Base-by-base conservation (phyloP, 2,329 filamentous ascomycete species). In the Emmonsiellopsis sp. region DNA sequence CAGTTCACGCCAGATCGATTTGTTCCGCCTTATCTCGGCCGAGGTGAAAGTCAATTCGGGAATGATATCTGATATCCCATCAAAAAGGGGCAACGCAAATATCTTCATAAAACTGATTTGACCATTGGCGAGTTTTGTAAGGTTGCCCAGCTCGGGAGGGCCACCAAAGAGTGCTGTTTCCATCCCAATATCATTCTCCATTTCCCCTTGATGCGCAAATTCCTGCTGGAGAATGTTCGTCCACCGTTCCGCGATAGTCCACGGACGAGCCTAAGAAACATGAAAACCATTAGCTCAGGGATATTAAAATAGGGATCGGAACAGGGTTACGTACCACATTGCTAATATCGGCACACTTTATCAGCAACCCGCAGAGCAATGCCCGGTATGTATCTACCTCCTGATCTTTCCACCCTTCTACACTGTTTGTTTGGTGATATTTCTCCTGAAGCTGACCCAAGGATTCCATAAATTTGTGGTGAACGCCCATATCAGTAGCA, bases 281-380 rank as follows among this genome's bases (percentile, higher is more conserved):
- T 13, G 60, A 63, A 55, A 45, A 46, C 44, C 50, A 65, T 68
- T 63, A 62, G 56, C 46, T 33, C 42, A 34, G 40, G 11, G 40
- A 17, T n/a, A 14, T n/a, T 52, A 47, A 47, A 14, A 49, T 31
- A n/a, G 42, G 7, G 9, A 27, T 55, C 32, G 54, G 42, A 31
- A 17, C 40, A 49, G 21, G 13, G 9, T 34, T 37, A 85, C 87
- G 69, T 79, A 92, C 88, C 68, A 97, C 93, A 67, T 98, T 98
- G 73, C 92, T 96, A 65, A 98, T 97, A 69, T 98, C 93, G 40
- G 93, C 93, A 67, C 93, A 97, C 69, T 98, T 98, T 72, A 98
- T 96, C 55, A 98, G 74, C 53, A 98, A 74, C 11, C 90, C 90
- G 70, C 93, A 97, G n/a, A 86, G 76, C 46, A 97, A 72, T 8